These are phyloP conservation scores for Lasiodiplodia sp. DNA, from an alignment of 2,329 filamentous ascomycete genomes.

Conservation along the genomic window DNA sequence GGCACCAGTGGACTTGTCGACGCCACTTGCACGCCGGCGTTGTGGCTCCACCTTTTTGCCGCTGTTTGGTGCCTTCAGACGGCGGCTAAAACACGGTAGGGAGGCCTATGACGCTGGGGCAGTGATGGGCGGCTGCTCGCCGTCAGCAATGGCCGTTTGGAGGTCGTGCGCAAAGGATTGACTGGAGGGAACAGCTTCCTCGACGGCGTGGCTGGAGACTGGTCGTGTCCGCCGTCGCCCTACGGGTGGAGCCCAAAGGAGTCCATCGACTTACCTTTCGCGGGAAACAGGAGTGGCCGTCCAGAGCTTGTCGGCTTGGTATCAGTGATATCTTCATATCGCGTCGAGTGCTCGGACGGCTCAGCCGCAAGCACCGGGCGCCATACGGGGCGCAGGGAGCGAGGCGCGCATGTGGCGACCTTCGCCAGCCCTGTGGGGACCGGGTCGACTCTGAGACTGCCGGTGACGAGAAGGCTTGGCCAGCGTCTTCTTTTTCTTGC, in stretches of 20 bases:
- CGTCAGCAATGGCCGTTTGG: constrained; percentile 2
- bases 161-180: constrained; percentile 24
- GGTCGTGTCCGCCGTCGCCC: constrained; percentile 3
- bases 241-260: constrained; percentile 23
- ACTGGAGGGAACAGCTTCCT: constrained; percentile 2
- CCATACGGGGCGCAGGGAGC: constrained; percentile 23
- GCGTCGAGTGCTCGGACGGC: constrained; percentile 18
- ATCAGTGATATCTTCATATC: constrained; percentile 16
- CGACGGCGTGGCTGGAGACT: constrained; percentile 5
- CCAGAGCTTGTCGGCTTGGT: constrained; percentile 10
- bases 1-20: constrained; percentile 7
- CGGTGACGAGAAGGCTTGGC: constrained; percentile 26
- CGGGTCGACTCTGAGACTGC: constrained; percentile 23
- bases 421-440: constrained; percentile 23
- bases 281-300: constrained; percentile 21
- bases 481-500: constrained; percentile 21
- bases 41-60: constrained; percentile 18
- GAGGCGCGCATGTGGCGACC: constrained; percentile 19
- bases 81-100: constrained; percentile 17
- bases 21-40: constrained; percentile 12
- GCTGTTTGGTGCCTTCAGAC: constrained; percentile 23
- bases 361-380: constrained; percentile 13
- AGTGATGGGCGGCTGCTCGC: constrained; percentile 4
- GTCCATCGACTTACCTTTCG: constrained; percentile 20
- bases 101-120: constrained; percentile 9